These are phyloP conservation scores for Spathaspora jeffriesii DNA, from an alignment of 1,139 yeast species.

Conservation along the genomic window DNA sequence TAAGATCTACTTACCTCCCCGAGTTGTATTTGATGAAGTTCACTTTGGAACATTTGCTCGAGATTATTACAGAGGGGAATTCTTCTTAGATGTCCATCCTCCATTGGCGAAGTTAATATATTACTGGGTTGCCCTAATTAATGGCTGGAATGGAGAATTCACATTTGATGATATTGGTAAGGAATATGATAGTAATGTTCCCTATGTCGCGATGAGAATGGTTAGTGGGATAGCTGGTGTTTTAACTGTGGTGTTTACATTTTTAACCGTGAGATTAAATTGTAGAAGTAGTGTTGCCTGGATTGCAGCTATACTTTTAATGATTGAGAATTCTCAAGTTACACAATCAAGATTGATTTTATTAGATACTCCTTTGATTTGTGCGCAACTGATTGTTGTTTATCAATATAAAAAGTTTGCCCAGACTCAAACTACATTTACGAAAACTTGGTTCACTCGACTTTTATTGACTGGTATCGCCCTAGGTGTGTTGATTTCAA, in stretches of 20 bases:
- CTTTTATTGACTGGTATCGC: conserved; percentile 47
- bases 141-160: conserved; percentile 49
- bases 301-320: conserved; percentile 44
- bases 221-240: conserved; percentile 43
- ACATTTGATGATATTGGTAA: conserved; percentile 33
- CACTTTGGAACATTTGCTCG: conserved; percentile 45
- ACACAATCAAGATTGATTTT: conserved; percentile 52
- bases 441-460: conserved; percentile 44
- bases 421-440: conserved; percentile 27
- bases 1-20: conserved; percentile 64
- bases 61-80: conserved; percentile 61
- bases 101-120: conserved; percentile 57
- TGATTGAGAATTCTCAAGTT: conserved; percentile 55
- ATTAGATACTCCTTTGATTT: conserved; percentile 51
- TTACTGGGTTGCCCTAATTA: conserved; percentile 36
- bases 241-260: conserved; percentile 44
- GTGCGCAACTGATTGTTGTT: conserved; percentile 43
- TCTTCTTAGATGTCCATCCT: conserved; percentile 62
- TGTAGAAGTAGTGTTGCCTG: conserved; percentile 43
- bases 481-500: conserved; percentile 53
- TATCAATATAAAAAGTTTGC: conserved; percentile 46
- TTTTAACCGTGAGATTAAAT: conserved; percentile 46
- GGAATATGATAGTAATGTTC: conserved; percentile 28
- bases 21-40: conserved; percentile 94
- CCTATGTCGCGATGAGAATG: conserved; percentile 35